Evolutionary conservation across 768 basidiomycete genomes (phyloP), one percentile per base, ranked within the genome.

Genomic region (Rhodotorula graminis): DNA sequence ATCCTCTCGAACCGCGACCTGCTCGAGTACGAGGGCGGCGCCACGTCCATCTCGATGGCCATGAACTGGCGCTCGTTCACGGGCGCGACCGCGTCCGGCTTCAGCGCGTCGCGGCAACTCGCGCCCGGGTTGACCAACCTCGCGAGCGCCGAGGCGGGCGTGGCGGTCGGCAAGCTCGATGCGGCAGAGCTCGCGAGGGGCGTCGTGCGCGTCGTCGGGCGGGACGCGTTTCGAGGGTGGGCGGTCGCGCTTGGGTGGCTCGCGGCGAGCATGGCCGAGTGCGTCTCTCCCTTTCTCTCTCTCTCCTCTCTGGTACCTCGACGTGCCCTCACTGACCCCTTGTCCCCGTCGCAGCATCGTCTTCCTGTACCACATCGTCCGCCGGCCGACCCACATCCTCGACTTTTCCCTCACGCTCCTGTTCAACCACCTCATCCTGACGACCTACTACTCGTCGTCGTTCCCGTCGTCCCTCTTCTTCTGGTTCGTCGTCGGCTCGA

Each of bases 11-110:
- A 80, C 52, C 75, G 79, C 6, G 80, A 80, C 29, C 61, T 74
- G 3, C 77, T 82, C 27, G 29, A 65, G 2, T 77, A 79, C 66
- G 77, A 81, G 71, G 82, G 82, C 37, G 82, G 82, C 23, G 70
- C 80, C 15, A 71, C 79, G 19, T 81, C 79, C 57, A 79, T 82
- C 58, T 90, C 89, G 7, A 91, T 93, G 89, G 84, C 98, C 50
- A 92, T 99, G 88, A 94, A 98, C 82, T 99, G 96, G 96, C 85
- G 93, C 59, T 91, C 97, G 81, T 89, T 99, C 87, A 90, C 93
- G 1, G 90, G 92, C 9, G 87, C 90, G 8, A 93, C 93, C 0
- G 87, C 90, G 31, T 86, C 85, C 67, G 86, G 86, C 40, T 81
- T 87, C 67, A 85, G 87, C 33, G 88, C 87, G 27, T 29, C 52